phyloP scores from a whole-genome alignment of 371 early-diverging fungal species.

The Mucor mucedo region DNA sequence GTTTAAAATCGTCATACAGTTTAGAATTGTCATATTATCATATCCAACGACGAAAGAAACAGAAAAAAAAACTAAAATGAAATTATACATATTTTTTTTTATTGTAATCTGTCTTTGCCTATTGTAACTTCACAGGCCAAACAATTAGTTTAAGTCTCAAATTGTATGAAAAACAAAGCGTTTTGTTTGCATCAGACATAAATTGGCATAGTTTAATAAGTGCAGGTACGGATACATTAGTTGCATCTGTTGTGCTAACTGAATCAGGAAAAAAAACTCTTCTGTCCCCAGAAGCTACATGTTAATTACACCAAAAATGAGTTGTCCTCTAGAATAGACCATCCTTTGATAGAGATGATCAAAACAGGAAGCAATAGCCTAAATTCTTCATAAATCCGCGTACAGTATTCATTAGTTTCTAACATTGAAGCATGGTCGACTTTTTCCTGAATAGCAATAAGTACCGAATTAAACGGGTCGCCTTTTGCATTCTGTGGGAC shows the following conservation, averaged over 20 bases:
- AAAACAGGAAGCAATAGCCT: constrained; percentile 12
- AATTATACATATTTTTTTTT: background rate
- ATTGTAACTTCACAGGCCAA: constrained; percentile 17
- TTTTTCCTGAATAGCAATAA: background rate
- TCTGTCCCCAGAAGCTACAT: constrained; percentile 12
- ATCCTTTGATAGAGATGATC: constrained; percentile 7
- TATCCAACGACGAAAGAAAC: constrained; percentile 13
- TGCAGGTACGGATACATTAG: constrained; percentile 1
- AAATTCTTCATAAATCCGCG: constrained; percentile 4
- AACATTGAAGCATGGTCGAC: background rate
- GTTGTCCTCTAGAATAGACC: constrained; percentile 8
- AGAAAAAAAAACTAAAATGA: constrained; percentile 14
- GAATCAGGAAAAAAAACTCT: constrained; percentile 15
- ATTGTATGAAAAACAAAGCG: constrained; percentile 8
- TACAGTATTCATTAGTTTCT: background rate
- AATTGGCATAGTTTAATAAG: constrained; percentile 21
- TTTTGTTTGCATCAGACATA: constrained; percentile 16
- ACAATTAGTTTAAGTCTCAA: constrained; percentile 13
- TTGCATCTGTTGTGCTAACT: background rate
- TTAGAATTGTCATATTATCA: constrained; percentile 16
- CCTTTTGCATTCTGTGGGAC: no score
- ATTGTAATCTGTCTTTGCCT: background rate
- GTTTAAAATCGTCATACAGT: no score
- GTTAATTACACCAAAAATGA: constrained; percentile 16
- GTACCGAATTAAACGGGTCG: no score